phyloP scores from a whole-genome alignment of 83 land plant genomes.

The Thuja plicata region DNA sequence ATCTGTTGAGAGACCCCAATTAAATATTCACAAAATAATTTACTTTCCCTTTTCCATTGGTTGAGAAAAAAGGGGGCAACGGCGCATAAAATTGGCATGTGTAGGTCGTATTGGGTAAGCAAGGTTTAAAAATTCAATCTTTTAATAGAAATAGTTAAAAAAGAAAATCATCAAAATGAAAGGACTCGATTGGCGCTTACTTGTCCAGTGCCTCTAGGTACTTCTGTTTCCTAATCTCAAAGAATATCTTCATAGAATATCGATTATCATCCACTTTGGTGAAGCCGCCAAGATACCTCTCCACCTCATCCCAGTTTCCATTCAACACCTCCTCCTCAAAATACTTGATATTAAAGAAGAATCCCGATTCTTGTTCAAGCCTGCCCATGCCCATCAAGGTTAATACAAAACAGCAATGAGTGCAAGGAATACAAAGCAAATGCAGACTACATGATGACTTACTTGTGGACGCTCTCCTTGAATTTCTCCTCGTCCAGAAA shows the following conservation, averaged over 20 bases:
- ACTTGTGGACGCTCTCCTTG: constrained; percentile 81
- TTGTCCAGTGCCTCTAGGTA: constrained; percentile 89
- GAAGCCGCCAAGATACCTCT: constrained; percentile 79
- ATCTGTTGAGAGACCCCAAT: too few relatives aligned
- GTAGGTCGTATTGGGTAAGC: not conserved
- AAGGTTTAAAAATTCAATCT: not conserved
- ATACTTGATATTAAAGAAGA: constrained; percentile 91
- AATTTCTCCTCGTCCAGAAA: constrained; percentile 78
- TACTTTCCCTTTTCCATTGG: not conserved
- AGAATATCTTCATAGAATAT: constrained; percentile 92
- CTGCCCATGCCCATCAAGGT: constrained; percentile 24
- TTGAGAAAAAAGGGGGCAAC: not conserved
- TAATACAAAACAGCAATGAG: not conserved
- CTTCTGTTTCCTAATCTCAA: constrained; percentile 93
- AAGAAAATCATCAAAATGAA: not conserved
- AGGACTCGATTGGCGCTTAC: not conserved
- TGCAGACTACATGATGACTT: not conserved
- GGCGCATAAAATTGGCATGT: not conserved
- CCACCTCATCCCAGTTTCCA: constrained; percentile 94
- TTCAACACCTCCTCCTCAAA: constrained; percentile 84
- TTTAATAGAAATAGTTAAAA: not conserved
- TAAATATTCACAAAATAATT: too few relatives aligned
- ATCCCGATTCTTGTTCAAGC: constrained; percentile 90
- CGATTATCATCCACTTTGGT: constrained; percentile 91
- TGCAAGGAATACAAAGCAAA: not conserved